These are phyloP conservation scores for Capsicum chinense DNA, from an alignment of 257 asterid species.

Conservation along the genomic window DNA sequence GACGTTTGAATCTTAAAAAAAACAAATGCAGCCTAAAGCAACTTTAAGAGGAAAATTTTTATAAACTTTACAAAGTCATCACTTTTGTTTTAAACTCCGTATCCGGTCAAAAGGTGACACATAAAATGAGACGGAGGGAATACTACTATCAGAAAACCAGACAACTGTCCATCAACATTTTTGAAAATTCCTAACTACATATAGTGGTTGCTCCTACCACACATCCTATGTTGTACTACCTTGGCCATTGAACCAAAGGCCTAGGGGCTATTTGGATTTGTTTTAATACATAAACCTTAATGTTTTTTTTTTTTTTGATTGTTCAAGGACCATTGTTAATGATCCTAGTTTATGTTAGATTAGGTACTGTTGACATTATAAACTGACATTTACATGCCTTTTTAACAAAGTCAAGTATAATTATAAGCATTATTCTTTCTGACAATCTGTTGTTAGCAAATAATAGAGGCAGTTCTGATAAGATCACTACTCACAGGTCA, in stretches of 20 bases:
- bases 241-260: not conserved
- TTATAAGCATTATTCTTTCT: slow-evolving; percentile 3
- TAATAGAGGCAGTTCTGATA: slow-evolving; percentile 19
- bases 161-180: not conserved
- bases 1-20: no score
- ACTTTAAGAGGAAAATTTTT: no score
- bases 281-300: not conserved
- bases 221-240: not conserved
- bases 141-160: not conserved
- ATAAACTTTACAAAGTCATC: no score
- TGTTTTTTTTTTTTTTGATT: no score
- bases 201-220: not conserved
- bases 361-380: not conserved
- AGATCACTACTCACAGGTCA: slow-evolving; percentile 19
- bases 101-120: no score
- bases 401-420: not conserved
- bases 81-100: no score
- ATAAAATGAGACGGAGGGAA: no score
- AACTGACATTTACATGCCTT: slow-evolving; percentile 4
- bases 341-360: not conserved
- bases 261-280: not conserved
- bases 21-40: no score
- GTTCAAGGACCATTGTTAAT: not conserved
- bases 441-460: not conserved
- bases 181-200: not conserved